These are phyloP conservation scores for Botrytis medusae DNA, from an alignment of 2,329 filamentous ascomycete genomes.

Conservation along the genomic window DNA sequence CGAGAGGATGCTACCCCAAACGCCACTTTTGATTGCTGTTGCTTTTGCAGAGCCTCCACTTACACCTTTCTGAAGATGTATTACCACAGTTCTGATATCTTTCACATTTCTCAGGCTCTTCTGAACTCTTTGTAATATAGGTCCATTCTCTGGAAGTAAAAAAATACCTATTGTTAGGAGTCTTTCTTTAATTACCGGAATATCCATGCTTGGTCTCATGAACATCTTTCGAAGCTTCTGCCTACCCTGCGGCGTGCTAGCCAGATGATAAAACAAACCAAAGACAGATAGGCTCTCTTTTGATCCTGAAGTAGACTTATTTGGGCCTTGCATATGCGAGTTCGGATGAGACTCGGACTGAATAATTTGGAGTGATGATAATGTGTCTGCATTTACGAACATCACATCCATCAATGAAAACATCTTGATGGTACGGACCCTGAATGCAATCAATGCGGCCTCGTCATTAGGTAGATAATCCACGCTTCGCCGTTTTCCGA, in stretches of 20 bases:
- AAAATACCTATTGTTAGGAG: conserved; percentile 69
- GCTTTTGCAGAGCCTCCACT: conserved; percentile 47
- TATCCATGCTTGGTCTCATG: conserved; percentile 71
- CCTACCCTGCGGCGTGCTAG: conserved; percentile 78
- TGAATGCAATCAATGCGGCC: conserved; percentile 54
- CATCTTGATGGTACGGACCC: conserved; percentile 67
- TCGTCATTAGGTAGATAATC: conserved; percentile 62
- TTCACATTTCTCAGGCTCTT: conserved; percentile 68
- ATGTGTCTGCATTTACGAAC: conserved; percentile 79
- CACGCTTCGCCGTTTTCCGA: conserved; percentile 66
- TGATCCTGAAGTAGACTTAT: conserved; percentile 57
- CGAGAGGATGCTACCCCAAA: conserved; percentile 69
- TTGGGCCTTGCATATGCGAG: conserved; percentile 71
- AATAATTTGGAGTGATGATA: conserved; percentile 81
- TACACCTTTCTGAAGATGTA: conserved; percentile 76
- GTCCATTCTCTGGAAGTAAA: conserved; percentile 64
- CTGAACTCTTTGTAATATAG: conserved; percentile 54
- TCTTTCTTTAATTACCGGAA: conserved; percentile 67
- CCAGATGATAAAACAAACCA: conserved; percentile 74
- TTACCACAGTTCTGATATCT: conserved; percentile 69
- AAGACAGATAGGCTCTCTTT: conserved; percentile 85
- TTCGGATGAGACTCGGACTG: conserved; percentile 81
- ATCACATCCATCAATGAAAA: conserved; percentile 67
- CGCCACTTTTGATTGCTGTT: conserved; percentile 57
- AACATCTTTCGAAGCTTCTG: conserved; percentile 74